Evolutionary conservation across 2,329 filamentous ascomycete species (phyloP).

Genomic region (Aspergillus ruber): DNA sequence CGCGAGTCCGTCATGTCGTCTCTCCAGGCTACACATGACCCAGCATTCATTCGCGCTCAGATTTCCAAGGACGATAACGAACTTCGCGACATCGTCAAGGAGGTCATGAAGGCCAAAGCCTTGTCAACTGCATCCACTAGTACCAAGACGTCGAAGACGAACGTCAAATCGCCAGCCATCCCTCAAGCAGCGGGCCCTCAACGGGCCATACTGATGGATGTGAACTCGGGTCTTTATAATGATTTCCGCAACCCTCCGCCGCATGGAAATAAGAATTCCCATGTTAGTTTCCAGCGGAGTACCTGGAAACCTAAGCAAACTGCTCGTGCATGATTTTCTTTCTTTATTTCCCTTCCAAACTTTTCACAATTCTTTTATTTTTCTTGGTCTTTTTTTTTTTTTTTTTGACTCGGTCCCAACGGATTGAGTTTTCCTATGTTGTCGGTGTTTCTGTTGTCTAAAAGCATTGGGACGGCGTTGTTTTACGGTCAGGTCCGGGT

Average conservation of each 20-base stretch:
- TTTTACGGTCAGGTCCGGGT: slow-evolving; percentile 1
- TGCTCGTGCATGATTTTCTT: slow-evolving; percentile 19
- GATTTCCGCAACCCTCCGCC: slow-evolving; percentile 22
- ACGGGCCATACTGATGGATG: slow-evolving; percentile 40
- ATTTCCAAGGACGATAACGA: slow-evolving; percentile 70
- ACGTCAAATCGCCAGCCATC: slow-evolving; percentile 6
- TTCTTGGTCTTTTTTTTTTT: slow-evolving; percentile 6
- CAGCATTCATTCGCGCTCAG: slow-evolving; percentile 74
- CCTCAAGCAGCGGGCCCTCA: slow-evolving; percentile 35
- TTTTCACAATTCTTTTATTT: slow-evolving; percentile 8
- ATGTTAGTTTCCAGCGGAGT: slow-evolving; percentile 25
- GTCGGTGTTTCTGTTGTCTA: slow-evolving; percentile 9
- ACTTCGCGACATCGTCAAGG: slow-evolving; percentile 64
- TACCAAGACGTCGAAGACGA: not conserved
- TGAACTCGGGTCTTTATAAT: slow-evolving; percentile 30
- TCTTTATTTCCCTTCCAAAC: slow-evolving; percentile 1
- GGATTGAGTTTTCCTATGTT: slow-evolving; percentile 8
- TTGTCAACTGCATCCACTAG: not conserved
- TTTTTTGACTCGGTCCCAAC: slow-evolving; percentile 18
- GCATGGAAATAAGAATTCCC: slow-evolving; percentile 25
- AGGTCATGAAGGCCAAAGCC: slow-evolving; percentile 40
- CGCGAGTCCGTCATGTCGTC: slow-evolving; percentile 74
- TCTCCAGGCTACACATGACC: slow-evolving; percentile 50
- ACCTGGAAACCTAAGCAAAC: slow-evolving; percentile 27
- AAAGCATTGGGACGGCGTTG: slow-evolving; percentile 29